Evolutionary conservation across 2,329 filamentous ascomycete species (phyloP).

Genomic region (Beauveria sp.): DNA sequence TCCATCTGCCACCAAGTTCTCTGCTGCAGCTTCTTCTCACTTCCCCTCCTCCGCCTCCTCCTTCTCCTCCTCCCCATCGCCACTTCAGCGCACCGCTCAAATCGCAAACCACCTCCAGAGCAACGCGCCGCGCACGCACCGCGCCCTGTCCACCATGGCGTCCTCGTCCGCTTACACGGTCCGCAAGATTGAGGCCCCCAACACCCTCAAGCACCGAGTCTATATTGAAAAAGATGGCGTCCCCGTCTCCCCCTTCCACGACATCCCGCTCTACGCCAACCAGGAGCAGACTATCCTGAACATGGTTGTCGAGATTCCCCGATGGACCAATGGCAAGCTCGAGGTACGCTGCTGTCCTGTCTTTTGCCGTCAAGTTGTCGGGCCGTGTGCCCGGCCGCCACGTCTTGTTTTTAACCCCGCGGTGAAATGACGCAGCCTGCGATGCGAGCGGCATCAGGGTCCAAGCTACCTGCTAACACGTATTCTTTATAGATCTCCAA

Average conservation of each 20-base stretch:
- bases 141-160: constrained; percentile 38
- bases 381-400: constrained; percentile 7
- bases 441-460: background rate
- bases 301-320: constrained; percentile 99
- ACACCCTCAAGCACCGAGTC: constrained; percentile 95
- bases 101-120: constrained; percentile 47
- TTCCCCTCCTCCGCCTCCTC: constrained; percentile 17
- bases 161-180: constrained; percentile 61
- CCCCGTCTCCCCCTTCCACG: constrained; percentile 92
- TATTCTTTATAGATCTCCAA: constrained; percentile 72
- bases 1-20: constrained; percentile 21
- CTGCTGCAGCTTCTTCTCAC: constrained; percentile 14
- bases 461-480: background rate
- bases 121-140: constrained; percentile 19
- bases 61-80: constrained; percentile 31
- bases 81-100: constrained; percentile 43
- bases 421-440: constrained; percentile 9
- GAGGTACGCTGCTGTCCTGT: constrained; percentile 58
- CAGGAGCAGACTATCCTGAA: constrained; percentile 91
- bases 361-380: background rate
- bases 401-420: background rate
- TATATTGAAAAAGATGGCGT: constrained; percentile 97
- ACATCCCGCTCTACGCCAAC: constrained; percentile 97
- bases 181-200: constrained; percentile 80
- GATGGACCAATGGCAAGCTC: constrained; percentile 99